Evolutionary conservation across 108 stramenopile genomes (phyloP).

Genomic region (Cylindrotheca fusiformis): DNA sequence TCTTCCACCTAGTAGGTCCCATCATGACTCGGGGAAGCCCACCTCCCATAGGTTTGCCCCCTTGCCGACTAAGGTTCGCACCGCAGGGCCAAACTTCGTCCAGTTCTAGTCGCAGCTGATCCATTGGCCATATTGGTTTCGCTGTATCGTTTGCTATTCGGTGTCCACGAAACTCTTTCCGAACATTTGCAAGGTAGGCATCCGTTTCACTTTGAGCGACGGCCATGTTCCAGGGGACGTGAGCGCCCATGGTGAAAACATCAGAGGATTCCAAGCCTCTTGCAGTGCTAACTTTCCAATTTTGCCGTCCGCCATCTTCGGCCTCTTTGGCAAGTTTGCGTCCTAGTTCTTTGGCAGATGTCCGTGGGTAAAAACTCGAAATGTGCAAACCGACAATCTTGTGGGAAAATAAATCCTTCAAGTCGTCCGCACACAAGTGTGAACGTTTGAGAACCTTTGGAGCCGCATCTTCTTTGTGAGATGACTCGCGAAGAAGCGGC

Average conservation of each 20-base stretch:
- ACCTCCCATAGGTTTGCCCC: conserved; percentile 51
- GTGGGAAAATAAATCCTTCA: conserved; percentile 46
- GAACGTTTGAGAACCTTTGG: conserved; percentile 21
- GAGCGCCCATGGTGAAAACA: conserved; percentile 74
- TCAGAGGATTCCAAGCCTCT: conserved; percentile 61
- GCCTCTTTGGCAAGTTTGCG: conserved; percentile 48
- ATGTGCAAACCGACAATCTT: conserved; percentile 68
- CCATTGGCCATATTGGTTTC: conserved; percentile 71
- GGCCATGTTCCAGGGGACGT: conserved; percentile 81
- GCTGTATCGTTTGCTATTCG: conserved; percentile 17
- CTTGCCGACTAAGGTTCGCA: conserved; percentile 56
- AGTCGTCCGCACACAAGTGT: conserved; percentile 16
- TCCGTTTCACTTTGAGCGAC: conserved; percentile 34
- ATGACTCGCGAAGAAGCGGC: conserved; percentile 10
- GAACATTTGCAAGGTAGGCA: conserved; percentile 63
- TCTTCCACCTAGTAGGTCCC: conserved; percentile 88
- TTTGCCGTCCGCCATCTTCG: conserved; percentile 23
- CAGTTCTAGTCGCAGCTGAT: conserved; percentile 70
- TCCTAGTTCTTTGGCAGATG: conserved; percentile 48
- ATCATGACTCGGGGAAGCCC: conserved; percentile 89
- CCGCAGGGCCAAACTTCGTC: conserved; percentile 79
- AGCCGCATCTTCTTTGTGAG: conserved; percentile 10
- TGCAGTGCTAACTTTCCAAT: conserved; percentile 24
- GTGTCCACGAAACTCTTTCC: conserved; percentile 53
- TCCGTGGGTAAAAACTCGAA: conserved; percentile 51